Conservation (phyloP, 73 alveolate species). For the Uronychia binucleata region DNA sequence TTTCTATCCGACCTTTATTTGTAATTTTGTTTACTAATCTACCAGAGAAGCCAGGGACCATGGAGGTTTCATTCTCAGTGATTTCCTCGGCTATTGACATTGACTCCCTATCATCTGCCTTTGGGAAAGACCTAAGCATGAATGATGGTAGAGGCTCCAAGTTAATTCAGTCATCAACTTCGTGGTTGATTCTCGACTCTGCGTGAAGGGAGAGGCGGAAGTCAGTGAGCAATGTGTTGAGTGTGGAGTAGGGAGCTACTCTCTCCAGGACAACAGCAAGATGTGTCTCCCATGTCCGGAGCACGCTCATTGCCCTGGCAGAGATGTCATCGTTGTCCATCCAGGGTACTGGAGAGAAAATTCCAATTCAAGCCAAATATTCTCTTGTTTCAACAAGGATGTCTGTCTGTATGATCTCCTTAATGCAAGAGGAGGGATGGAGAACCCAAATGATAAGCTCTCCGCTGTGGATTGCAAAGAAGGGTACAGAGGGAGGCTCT, state of each 20-base stretch:
- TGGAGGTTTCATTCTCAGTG: too few species aligned
- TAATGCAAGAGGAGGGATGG: neutral
- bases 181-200: neutral
- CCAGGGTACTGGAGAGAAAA: conserved; percentile 4
- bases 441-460: neutral
- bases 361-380: neutral
- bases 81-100: too few species aligned
- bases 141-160: too few species aligned
- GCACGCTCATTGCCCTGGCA: neutral
- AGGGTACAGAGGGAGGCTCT: neutral
- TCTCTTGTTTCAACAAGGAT: neutral
- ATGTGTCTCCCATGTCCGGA: neutral
- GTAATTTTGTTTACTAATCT: too few species aligned
- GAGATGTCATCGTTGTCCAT: neutral
- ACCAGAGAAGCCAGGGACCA: too few species aligned
- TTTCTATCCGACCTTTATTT: too few species aligned
- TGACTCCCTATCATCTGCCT: too few species aligned
- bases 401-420: neutral
- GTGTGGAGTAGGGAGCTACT: neutral
- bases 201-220: neutral
- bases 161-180: too few species aligned
- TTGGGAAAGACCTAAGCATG: too few species aligned
- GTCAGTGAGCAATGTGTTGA: neutral
- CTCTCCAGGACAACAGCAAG: neutral
- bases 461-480: neutral